Evolutionary conservation across 2,329 filamentous ascomycete genomes (phyloP), one percentile per base, ranked within the genome.

Genomic region (Colletotrichum sp.): DNA sequence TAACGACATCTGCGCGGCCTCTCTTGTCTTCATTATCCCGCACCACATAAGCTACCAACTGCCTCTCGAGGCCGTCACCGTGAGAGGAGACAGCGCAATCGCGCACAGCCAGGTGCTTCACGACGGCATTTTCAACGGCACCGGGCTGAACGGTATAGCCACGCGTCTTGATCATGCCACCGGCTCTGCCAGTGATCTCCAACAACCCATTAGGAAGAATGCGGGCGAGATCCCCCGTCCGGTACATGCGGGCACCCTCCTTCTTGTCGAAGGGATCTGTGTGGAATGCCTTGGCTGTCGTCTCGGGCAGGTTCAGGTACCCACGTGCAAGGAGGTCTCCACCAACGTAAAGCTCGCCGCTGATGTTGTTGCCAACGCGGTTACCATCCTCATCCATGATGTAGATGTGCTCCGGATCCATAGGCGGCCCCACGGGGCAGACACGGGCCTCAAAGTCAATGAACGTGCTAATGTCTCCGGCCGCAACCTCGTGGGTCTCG

Each of bases 401-500:
- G 79, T 96, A 95, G 2, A 92, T 92, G 78, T 94, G 90, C 75
- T 92, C 87, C 0, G 90, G 91, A 81, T 94, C 90, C 72, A 96
- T 83, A 0, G 93, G 93, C 2, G 90, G 92, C 0, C 94, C 94
- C 15, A 96, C 94, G 0, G 94, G 94, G 78, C 94, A 95, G 77
- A 95, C 94, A 3, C 89, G 86, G 2, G 90, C 87, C 61, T 94
- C 89, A 67, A 89, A 87, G 76, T 93, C 88, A 36, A 95, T 83
- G 83, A 95, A 94, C 2, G 92, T 89, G 72, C 88, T 87, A 78
- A 96, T 93, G 79, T 96, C 94, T 55, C 94, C 94, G 78, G 93
- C 95, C 2, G 94, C 94, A 76, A 95, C 92, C 83, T 96, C 94
- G 78, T 96, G 94, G 0, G 94, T 96, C 83, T 96, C 94, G 80